A percentile compares a stretch with the other conserved stretches of the same genome.
Conservation (phyloP, 805 yeast genomes). For the Candida pseudofarinosa region DNA sequence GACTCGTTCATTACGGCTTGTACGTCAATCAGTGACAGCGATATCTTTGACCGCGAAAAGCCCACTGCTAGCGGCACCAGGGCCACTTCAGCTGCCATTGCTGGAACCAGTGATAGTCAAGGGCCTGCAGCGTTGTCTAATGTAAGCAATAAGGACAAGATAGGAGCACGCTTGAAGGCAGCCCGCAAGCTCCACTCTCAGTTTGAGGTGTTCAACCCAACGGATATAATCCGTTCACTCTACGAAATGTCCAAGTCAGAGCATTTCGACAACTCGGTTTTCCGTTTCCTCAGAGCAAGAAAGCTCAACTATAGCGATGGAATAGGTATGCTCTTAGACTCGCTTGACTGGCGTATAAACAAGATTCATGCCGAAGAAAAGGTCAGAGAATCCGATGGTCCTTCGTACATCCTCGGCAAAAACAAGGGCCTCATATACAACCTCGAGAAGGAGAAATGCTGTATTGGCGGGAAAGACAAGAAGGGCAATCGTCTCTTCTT, state of each 20-base stretch:
- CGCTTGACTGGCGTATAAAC: slow-evolving; percentile 70
- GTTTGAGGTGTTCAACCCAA: slow-evolving; percentile 49
- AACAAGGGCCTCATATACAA: slow-evolving; percentile 49
- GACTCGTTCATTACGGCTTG: slow-evolving; percentile 32
- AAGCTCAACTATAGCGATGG: slow-evolving; percentile 75
- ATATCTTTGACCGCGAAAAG: not conserved
- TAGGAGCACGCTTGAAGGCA: slow-evolving; percentile 9
- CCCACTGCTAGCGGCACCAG: no score
- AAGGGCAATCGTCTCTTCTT: slow-evolving; percentile 74
- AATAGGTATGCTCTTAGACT: slow-evolving; percentile 64
- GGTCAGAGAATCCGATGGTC: slow-evolving; percentile 69
- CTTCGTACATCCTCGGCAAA: slow-evolving; percentile 41
- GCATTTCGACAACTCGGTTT: slow-evolving; percentile 70
- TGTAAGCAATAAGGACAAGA: not conserved
- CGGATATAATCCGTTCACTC: slow-evolving; percentile 49
- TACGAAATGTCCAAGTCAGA: slow-evolving; percentile 50
- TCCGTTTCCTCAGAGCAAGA: slow-evolving; percentile 82
- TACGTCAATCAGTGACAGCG: slow-evolving; percentile 16
- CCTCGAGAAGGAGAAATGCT: slow-evolving; percentile 64
- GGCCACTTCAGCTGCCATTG: not conserved
- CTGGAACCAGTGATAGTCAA: not conserved
- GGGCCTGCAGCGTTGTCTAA: no score
- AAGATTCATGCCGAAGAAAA: slow-evolving; percentile 60
- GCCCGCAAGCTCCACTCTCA: slow-evolving; percentile 43
- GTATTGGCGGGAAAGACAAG: slow-evolving; percentile 69